Evolutionary conservation across 2,329 filamentous ascomycete species (phyloP).

Genomic region (Pseudogymnoascus sp.): DNA sequence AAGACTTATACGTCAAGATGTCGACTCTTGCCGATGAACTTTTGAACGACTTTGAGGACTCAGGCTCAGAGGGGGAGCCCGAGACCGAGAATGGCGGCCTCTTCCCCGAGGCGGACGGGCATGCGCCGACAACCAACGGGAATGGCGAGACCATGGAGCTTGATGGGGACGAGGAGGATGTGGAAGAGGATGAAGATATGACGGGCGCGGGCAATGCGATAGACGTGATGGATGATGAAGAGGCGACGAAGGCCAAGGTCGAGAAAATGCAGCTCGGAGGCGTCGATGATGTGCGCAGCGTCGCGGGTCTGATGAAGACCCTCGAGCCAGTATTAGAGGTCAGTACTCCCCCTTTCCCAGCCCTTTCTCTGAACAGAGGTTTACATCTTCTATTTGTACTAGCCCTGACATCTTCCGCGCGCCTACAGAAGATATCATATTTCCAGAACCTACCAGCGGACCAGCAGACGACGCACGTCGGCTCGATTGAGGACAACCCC

Average conservation of each 20-base stretch:
- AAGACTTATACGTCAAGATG: conserved; percentile 42
- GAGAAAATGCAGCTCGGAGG: conserved; percentile 72
- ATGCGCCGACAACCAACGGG: conserved; percentile 20
- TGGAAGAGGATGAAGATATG: conserved; percentile 52
- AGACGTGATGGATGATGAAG: conserved; percentile 51
- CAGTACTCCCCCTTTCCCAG: conserved; percentile 34
- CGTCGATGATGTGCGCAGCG: conserved; percentile 69
- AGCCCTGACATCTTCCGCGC: conserved; percentile 58
- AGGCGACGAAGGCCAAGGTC: conserved; percentile 66
- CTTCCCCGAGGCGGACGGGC: conserved; percentile 34
- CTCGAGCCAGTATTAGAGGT: conserved; percentile 76
- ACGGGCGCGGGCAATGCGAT: conserved; percentile 35
- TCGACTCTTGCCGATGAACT: conserved; percentile 89
- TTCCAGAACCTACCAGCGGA: conserved; percentile 62
- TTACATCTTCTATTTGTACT: conserved; percentile 53
- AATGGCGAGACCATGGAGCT: conserved; percentile 40
- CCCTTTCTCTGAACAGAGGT: conserved; percentile 32
- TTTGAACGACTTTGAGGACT: conserved; percentile 83
- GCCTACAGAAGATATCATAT: conserved; percentile 66
- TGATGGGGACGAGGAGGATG: conserved; percentile 51
- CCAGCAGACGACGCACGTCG: conserved; percentile 56
- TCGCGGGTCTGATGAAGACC: conserved; percentile 72
- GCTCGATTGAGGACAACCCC: conserved; percentile 84
- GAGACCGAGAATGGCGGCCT: conserved; percentile 42
- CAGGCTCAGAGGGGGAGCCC: conserved; percentile 65